Base-by-base conservation (phyloP, 768 basidiomycete species). In the Rhodotorula diobovata region DNA sequence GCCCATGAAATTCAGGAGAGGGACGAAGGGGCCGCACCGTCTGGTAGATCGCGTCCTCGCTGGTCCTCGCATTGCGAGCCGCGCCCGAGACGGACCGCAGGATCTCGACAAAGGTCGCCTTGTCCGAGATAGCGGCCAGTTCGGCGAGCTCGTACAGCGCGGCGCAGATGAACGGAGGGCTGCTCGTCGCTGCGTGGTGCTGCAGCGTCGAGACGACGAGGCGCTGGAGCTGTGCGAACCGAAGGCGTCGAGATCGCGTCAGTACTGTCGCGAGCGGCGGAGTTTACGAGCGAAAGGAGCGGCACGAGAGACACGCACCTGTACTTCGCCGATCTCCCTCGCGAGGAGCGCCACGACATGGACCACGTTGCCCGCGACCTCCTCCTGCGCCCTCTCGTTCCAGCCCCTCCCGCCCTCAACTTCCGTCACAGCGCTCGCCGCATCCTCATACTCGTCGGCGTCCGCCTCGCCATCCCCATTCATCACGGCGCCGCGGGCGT, bases 141-240 rank as follows among this genome's bases (percentile, higher is more conserved):
- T 50, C 37, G 46, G 32, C n/a, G 46, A 66, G 65, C 25, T 46
- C 23, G 30, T 28, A 20, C 37, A 66, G 48, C 46, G 15, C 21
- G 15, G 46, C 32, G 56, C 35, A 11, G 35, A 48, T 46, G 56
- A 66, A 28, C 18, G 35, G 18, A 2, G 14, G n/a, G 4, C 37
- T 51, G 46, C n/a, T 11, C 1, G 46, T 39, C 8, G 56, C 28
- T 20, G 30, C 53, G 51, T 60, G 50, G n/a, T 41, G 48, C 39
- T 39, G 39, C 28, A 67, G 66, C 1, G 53, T 53, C 4, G 58
- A 16, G 41, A 43, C 39, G 51, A 37, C 21, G 58, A 61, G 30
- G 66, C 53, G 59, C 34, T 37, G 11, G 51, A 60, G 59, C 59
- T 56, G 53, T 14, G 21, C 48, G n/a, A n/a, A n/a, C n/a, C n/a